A percentile compares a stretch with the other conserved stretches of the same genome.
phyloP scores from a whole-genome alignment of 176 grass and related monocot species.

The Musa schizocarpa region DNA sequence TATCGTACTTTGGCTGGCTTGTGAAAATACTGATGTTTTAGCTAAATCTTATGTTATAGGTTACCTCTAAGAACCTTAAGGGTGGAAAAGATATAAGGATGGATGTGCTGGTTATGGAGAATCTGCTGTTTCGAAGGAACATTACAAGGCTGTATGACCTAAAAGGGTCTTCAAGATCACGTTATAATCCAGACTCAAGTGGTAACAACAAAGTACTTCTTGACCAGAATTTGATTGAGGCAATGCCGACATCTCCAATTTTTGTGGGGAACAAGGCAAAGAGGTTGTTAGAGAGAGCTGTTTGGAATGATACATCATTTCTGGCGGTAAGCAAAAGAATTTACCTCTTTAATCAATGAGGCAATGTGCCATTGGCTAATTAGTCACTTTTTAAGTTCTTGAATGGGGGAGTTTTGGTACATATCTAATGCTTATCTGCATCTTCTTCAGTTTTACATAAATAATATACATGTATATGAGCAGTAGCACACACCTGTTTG shows the following conservation, averaged over 20 bases:
- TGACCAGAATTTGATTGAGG: constrained; percentile 90
- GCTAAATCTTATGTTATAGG: constrained; percentile 24
- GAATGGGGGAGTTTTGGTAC: no score
- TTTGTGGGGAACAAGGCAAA: constrained; percentile 95
- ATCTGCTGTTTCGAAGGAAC: constrained; percentile 79
- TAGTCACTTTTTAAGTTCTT: neutral
- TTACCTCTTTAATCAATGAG: neutral
- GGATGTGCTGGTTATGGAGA: constrained; percentile 96
- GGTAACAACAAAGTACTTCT: constrained; percentile 94
- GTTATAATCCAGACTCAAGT: constrained; percentile 86
- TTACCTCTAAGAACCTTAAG: constrained; percentile 57
- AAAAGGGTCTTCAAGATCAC: constrained; percentile 87
- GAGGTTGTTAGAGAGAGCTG: constrained; percentile 77
- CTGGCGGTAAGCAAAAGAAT: constrained; percentile 63
- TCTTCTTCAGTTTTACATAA: no score
- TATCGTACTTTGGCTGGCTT: neutral
- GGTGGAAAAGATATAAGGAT: constrained; percentile 79
- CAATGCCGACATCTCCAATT: constrained; percentile 95
- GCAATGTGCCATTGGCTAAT: neutral
- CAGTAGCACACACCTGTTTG: no score
- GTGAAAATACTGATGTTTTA: neutral
- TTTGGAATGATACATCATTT: constrained; percentile 97
- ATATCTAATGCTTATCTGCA: no score
- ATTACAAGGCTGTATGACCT: constrained; percentile 90
- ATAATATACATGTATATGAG: no score